Conservation (phyloP, 768 basidiomycete genomes). For the Steccherinum ochraceum region DNA sequence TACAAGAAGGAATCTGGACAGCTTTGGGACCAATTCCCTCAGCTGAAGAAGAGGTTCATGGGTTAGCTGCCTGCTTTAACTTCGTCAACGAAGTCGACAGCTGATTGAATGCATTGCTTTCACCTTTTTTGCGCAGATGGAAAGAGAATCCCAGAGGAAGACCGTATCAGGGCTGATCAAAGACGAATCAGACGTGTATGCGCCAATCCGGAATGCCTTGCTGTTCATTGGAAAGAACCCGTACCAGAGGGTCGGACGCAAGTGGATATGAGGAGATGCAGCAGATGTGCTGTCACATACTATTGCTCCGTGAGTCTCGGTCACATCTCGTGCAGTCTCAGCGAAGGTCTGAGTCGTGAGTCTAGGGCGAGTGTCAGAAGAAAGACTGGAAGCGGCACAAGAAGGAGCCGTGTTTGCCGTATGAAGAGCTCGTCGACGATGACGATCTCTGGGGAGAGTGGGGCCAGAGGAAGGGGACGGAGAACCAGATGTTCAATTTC, state of each 20-base stretch:
- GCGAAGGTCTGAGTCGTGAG: not conserved
- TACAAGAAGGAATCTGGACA: too few species aligned
- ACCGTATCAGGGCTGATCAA: too few species aligned
- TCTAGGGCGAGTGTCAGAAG: slow-evolving; percentile 8
- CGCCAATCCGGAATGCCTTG: slow-evolving; percentile 8
- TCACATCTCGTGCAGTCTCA: not conserved
- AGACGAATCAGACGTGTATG: too few species aligned
- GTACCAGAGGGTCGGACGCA: not conserved
- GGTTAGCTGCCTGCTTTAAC: too few species aligned
- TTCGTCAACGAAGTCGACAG: too few species aligned
- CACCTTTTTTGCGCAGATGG: too few species aligned
- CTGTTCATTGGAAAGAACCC: not conserved
- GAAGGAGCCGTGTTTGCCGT: slow-evolving; percentile 9
- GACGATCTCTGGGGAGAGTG: slow-evolving; percentile 11
- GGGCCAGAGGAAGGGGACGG: slow-evolving; percentile 7
- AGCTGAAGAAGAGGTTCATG: too few species aligned
- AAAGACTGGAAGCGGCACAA: slow-evolving; percentile 13
- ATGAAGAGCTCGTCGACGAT: slow-evolving; percentile 9
- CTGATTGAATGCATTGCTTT: too few species aligned
- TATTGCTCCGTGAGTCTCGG: slow-evolving; percentile 12
- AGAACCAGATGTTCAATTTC: too few species aligned
- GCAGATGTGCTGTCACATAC: slow-evolving; percentile 3
- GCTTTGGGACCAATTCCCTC: too few species aligned
- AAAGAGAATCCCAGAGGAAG: too few species aligned
- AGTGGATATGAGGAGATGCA: slow-evolving; percentile 8